Conservation (phyloP, 768 basidiomycete genomes). For the Boletus sp. region DNA sequence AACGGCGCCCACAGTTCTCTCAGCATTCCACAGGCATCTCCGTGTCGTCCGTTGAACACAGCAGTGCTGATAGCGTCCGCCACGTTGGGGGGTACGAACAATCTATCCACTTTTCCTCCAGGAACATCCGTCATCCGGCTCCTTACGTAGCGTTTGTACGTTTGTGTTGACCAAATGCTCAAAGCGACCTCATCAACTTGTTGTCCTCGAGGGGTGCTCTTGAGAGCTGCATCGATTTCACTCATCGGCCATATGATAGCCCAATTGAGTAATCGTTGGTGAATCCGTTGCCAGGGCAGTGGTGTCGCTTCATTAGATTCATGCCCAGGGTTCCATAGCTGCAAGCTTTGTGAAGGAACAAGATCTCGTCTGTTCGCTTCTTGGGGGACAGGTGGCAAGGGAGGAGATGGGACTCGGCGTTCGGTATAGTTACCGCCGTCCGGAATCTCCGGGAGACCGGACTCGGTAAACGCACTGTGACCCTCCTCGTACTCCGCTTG, state of each 20-base stretch:
- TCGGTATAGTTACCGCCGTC: conserved; percentile 58
- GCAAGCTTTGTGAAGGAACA: conserved; percentile 43
- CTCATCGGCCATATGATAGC: conserved; percentile 83
- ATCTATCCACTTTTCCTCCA: conserved; percentile 69
- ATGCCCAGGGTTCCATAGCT: conserved; percentile 41
- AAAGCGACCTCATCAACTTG: conserved; percentile 88
- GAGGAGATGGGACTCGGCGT: conserved; percentile 41
- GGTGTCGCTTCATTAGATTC: conserved; percentile 42
- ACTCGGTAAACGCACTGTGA: conserved; percentile 53
- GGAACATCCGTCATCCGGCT: conserved; percentile 79
- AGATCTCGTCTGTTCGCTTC: conserved; percentile 40
- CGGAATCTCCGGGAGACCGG: conserved; percentile 70
- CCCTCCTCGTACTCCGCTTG: conserved; percentile 50
- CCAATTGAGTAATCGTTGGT: conserved; percentile 76
- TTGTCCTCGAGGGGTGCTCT: conserved; percentile 79
- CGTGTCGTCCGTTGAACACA: conserved; percentile 83
- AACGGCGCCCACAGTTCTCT: conserved; percentile 83
- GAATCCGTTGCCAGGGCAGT: conserved; percentile 85
- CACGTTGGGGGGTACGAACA: conserved; percentile 91
- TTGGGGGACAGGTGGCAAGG: conserved; percentile 39
- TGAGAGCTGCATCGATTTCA: conserved; percentile 74
- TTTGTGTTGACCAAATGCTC: conserved; percentile 88
- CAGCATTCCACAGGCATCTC: conserved; percentile 83
- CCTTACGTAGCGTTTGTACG: conserved; percentile 86
- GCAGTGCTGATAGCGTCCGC: conserved; percentile 89